phyloP scores from a whole-genome alignment of 176 grass and related monocot species.

The Calamus simplicifolius region DNA sequence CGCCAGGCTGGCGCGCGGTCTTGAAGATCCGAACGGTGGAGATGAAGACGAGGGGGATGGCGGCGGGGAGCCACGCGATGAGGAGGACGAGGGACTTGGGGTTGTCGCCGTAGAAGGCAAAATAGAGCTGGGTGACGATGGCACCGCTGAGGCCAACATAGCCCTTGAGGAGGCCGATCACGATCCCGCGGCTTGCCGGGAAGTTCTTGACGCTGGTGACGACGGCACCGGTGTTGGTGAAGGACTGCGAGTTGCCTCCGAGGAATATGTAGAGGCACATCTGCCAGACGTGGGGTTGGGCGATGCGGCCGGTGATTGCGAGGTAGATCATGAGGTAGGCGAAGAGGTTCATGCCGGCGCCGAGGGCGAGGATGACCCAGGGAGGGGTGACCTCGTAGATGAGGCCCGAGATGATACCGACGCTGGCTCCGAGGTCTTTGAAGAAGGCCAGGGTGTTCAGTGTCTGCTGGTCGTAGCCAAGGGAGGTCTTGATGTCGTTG shows the following conservation, averaged over 20 bases:
- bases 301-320: conserved; percentile 29
- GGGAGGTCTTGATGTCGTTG: conserved; percentile 54
- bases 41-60: conserved; percentile 57
- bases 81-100: conserved; percentile 49
- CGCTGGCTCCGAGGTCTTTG: conserved; percentile 76
- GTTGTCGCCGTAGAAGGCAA: conserved; percentile 49
- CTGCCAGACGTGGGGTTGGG: conserved; percentile 43
- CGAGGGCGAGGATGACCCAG: conserved; percentile 37
- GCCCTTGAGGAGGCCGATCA: conserved; percentile 65
- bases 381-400: conserved; percentile 58
- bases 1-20: conserved; percentile 6
- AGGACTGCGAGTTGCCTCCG: conserved; percentile 64
- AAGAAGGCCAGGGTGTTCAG: conserved; percentile 81
- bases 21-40: conserved; percentile 61
- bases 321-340: conserved; percentile 86
- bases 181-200: conserved; percentile 48
- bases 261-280: conserved; percentile 73
- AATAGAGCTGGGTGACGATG: conserved; percentile 82
- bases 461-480: conserved; percentile 69
- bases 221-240: conserved; percentile 66
- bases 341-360: conserved; percentile 62
- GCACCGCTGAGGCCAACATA: conserved; percentile 81
- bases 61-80: conserved; percentile 71
- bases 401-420: conserved; percentile 52
- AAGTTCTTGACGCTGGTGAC: conserved; percentile 76